Base-by-base conservation (phyloP, 805 yeast species). In the Ogataea dorogensis region DNA sequence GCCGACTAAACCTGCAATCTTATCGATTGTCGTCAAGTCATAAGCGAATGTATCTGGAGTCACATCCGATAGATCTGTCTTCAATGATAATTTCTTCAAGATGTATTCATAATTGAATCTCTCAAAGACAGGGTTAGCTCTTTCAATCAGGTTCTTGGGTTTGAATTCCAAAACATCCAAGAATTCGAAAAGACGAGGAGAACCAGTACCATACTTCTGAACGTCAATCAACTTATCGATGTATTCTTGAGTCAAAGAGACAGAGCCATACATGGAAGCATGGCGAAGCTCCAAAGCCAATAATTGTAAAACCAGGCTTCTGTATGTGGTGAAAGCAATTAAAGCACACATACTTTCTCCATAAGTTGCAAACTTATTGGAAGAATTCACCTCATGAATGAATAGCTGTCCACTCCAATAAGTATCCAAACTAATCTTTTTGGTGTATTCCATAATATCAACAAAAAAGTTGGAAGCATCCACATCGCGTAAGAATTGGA, bases 221-320 rank as follows among this genome's bases (percentile, higher is more conserved):
- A 67, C 67, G 42, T 71, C 71, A 26, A 81, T 75, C 14, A 88
- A 61, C 4, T 67, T 50, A 5, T 71, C 65, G 17, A 80, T 64
- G 46, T 82, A 81, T 16, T 65, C 61, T 27, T 71, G 63, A 39
- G 75, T 67, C 47, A 77, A 61, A 17, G 82, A 62, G 24, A 77
- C 50, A 6, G 81, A 66, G 6, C 76, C 70, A 46, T 61, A 42
- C 28, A 50, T 37, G 0, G 72, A 65, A 10, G 75, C 64, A 37
- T 70, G 70, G 53, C 83, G 88, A n/a, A 91, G 66, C 46, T 87
- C 94, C 36, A 82, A 60, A 12, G 89, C 74, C 42, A 86, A 60
- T 48, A 79, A 77, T 44, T 83, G 84, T 16, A 86, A 62, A 10
- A 82, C 61, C 13, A 70, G 63, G 27, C 77, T 71, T 50, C 95